These are phyloP conservation scores for Hymenoscyphus fructigenus DNA, from an alignment of 2,329 filamentous ascomycete species.

Conservation along the genomic window DNA sequence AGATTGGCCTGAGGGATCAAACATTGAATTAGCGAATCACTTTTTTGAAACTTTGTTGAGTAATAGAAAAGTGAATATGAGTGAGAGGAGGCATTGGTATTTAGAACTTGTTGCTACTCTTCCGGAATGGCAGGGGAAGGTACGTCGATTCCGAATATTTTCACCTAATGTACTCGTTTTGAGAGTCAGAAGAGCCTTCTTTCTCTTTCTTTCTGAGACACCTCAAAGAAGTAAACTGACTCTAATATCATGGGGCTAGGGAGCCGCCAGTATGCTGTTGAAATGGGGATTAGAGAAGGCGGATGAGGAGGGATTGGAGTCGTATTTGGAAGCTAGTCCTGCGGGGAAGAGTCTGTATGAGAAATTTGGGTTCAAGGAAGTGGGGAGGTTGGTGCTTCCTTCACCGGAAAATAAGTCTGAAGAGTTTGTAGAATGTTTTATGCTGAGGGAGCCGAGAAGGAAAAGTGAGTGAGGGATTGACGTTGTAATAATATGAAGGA, in stretches of 20 bases:
- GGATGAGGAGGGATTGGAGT: constrained; percentile 43
- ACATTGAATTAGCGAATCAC: constrained; percentile 38
- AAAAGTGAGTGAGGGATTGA: not conserved
- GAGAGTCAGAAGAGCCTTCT: no score
- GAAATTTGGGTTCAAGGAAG: constrained; percentile 46
- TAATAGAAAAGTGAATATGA: constrained; percentile 42
- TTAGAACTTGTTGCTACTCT: constrained; percentile 49
- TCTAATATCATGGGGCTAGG: constrained; percentile 24
- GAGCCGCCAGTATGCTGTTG: constrained; percentile 45
- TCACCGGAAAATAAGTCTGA: constrained; percentile 32
- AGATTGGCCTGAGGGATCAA: constrained; percentile 43
- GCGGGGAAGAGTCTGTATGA: constrained; percentile 48
- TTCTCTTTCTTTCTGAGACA: no score
- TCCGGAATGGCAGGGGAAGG: constrained; percentile 43
- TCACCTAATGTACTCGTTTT: no score
- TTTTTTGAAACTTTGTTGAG: constrained; percentile 44
- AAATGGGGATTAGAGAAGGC: constrained; percentile 48
- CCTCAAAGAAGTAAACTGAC: no score
- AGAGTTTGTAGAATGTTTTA: constrained; percentile 35
- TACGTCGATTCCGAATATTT: no score
- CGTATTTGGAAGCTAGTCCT: constrained; percentile 52
- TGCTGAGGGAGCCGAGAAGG: constrained; percentile 26
- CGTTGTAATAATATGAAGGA: not conserved
- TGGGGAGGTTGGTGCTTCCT: constrained; percentile 43
- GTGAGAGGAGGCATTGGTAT: constrained; percentile 46